Percentiles rank a stretch among this genome's conserved stretches.
These are phyloP conservation scores for Casaregolazyma suthepensis DNA, from an alignment of 1,139 yeast species.

Conservation along the genomic window DNA sequence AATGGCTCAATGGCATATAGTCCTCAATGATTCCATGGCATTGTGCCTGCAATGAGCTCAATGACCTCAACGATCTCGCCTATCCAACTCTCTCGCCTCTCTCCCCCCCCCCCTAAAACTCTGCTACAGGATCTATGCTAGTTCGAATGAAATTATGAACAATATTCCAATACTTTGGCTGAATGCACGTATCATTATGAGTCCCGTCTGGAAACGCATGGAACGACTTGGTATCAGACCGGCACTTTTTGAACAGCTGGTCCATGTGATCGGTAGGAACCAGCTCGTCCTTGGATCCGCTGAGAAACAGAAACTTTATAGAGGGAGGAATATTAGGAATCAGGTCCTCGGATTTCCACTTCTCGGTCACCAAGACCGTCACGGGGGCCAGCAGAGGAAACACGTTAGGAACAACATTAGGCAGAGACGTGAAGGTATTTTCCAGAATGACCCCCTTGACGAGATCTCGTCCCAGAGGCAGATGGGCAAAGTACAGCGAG, in stretches of 20 bases:
- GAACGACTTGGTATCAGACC: slow-evolving; percentile 31
- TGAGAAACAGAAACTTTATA: slow-evolving; percentile 64
- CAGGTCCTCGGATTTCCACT: slow-evolving; percentile 72
- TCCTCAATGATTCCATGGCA: too few relatives aligned
- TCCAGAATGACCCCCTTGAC: slow-evolving; percentile 69
- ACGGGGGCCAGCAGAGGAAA: slow-evolving; percentile 63
- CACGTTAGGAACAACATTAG: slow-evolving; percentile 75
- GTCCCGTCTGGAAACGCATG: slow-evolving; percentile 51
- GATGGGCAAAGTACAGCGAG: slow-evolving; percentile 71
- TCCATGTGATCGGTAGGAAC: slow-evolving; percentile 88
- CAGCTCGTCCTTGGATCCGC: slow-evolving; percentile 78
- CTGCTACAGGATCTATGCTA: slow-evolving; percentile 32
- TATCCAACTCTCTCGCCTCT: too few relatives aligned
- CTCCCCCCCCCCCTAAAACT: too few relatives aligned
- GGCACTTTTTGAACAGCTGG: slow-evolving; percentile 40
- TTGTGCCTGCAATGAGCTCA: too few relatives aligned
- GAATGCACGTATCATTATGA: slow-evolving; percentile 77
- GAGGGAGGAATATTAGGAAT: slow-evolving; percentile 47
- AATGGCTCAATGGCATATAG: too few relatives aligned
- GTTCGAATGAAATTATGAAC: slow-evolving; percentile 52
- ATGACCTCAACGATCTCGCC: too few relatives aligned
- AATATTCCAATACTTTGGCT: slow-evolving; percentile 68
- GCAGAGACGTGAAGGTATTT: slow-evolving; percentile 75
- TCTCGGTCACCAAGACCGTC: slow-evolving; percentile 62
- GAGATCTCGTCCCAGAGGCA: slow-evolving; percentile 36